Evolutionary conservation across 768 basidiomycete species (phyloP).

Genomic region (Epithele typhae): DNA sequence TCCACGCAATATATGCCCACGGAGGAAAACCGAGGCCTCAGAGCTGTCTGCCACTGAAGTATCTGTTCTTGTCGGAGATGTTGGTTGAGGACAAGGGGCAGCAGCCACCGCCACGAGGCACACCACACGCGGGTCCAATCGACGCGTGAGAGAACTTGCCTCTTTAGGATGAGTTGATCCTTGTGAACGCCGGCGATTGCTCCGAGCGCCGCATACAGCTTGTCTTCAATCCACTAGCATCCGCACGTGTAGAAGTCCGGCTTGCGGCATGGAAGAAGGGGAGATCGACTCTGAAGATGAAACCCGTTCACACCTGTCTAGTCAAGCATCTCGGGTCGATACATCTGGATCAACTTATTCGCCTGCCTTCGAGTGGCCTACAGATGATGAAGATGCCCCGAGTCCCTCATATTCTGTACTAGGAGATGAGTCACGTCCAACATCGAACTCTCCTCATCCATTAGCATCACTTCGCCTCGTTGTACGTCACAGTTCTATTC

Average conservation of each 20-base stretch:
- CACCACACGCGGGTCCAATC: not conserved
- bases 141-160: slow-evolving; percentile 7
- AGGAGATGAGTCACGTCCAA: no score
- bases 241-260: no score
- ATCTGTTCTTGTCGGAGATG: no score
- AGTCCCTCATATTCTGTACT: not conserved
- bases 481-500: slow-evolving; percentile 36
- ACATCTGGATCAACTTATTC: slow-evolving; percentile 33
- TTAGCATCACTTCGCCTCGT: slow-evolving; percentile 34
- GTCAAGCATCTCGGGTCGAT: not conserved
- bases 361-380: slow-evolving; percentile 59
- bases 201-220: no score
- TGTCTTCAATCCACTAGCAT: not conserved
- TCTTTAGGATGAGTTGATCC: slow-evolving; percentile 7
- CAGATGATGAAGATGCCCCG: slow-evolving; percentile 23
- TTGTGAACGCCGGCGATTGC: slow-evolving; percentile 9
- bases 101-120: slow-evolving; percentile 12
- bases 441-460: not conserved
- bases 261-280: slow-evolving; percentile 9
- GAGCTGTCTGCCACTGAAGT: no score
- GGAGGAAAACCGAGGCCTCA: no score
- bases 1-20: no score
- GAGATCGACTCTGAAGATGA: not conserved
- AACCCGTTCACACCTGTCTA: not conserved
- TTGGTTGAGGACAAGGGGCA: no score